phyloP scores from a whole-genome alignment of 208 protist genomes.

The Acanthamoeba lenticulata region DNA sequence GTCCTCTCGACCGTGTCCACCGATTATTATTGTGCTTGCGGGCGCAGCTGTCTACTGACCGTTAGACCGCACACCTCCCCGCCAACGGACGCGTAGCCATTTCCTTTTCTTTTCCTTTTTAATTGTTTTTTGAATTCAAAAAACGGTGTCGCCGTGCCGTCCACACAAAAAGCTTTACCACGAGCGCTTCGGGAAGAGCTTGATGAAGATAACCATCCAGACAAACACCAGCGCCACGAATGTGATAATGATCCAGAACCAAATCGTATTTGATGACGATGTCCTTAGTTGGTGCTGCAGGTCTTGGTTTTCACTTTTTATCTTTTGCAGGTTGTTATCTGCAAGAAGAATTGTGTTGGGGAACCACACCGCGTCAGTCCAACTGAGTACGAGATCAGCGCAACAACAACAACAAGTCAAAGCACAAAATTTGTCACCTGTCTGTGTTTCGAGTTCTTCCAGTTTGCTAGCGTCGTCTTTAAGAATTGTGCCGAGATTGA shows the following conservation, averaged over 20 bases:
- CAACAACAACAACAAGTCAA: no score
- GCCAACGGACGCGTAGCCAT: neutral
- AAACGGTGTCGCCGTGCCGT: neutral
- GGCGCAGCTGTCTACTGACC: neutral
- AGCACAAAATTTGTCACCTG: no score
- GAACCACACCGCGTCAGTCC: no score
- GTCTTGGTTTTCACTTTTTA: neutral
- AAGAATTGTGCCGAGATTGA: neutral
- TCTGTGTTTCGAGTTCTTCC: neutral
- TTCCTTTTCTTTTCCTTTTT: neutral
- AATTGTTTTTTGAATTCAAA: neutral
- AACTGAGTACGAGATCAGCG: no score
- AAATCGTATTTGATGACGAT: neutral
- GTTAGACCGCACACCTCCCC: no score
- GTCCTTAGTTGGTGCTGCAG: neutral
- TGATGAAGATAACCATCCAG: constrained; percentile 55
- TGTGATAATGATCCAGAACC: constrained; percentile 51
- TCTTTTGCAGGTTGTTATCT: constrained; percentile 41
- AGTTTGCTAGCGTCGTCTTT: neutral
- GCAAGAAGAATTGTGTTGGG: no score
- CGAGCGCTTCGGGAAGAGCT: constrained; percentile 9
- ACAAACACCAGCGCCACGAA: constrained; percentile 20
- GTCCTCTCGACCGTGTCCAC: neutral
- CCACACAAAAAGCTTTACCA: neutral
- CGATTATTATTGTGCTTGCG: neutral